These are phyloP conservation scores for Colletotrichum sublineola DNA, from an alignment of 2,329 filamentous ascomycete species.

Conservation along the genomic window DNA sequence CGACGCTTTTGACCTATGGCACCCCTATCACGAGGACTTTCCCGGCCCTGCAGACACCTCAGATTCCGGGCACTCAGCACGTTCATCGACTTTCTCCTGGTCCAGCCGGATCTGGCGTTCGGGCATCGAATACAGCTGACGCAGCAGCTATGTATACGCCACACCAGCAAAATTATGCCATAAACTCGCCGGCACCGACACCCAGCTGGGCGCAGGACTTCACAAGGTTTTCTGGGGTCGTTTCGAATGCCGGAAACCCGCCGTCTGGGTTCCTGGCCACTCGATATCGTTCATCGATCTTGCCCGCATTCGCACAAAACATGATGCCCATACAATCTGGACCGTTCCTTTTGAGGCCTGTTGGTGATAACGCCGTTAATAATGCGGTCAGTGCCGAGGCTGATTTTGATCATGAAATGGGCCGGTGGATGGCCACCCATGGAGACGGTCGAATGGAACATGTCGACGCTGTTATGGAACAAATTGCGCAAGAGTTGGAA, in stretches of 20 bases:
- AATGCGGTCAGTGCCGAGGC: conserved; percentile 42
- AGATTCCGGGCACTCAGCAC: neutral
- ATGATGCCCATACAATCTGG: neutral
- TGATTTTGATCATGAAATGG: conserved; percentile 59
- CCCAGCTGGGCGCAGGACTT: conserved; percentile 41
- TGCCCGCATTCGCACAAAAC: neutral
- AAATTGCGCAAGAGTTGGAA: conserved; percentile 57
- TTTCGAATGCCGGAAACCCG: neutral
- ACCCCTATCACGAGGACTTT: neutral
- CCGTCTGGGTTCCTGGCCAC: neutral
- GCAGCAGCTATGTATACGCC: no score
- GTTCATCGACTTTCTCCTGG: neutral
- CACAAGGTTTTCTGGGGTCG: conserved; percentile 6
- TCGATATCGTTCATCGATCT: neutral
- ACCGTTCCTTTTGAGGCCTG: neutral
- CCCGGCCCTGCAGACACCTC: neutral
- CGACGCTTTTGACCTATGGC: neutral
- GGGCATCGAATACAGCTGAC: neutral
- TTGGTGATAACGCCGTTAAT: neutral
- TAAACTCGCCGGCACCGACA: neutral
- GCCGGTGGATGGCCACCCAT: conserved; percentile 56
- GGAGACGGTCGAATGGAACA: conserved; percentile 52
- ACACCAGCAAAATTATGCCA: neutral
- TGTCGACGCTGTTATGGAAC: conserved; percentile 59
- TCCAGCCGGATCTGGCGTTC: neutral